Evolutionary conservation across 1,139 yeast species (phyloP).

Genomic region (Yarrowia galli): DNA sequence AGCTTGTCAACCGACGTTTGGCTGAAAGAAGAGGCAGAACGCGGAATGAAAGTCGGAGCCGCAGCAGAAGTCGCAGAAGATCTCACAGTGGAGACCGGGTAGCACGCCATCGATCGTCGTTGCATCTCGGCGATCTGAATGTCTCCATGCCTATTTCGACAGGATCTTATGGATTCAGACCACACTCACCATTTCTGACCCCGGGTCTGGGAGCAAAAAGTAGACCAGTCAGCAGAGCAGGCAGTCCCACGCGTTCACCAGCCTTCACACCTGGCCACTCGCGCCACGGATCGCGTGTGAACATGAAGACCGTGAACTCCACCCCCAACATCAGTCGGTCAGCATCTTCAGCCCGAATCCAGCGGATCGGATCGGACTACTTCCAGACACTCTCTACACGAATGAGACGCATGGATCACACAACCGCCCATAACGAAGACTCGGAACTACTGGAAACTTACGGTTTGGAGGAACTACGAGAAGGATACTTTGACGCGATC

Average conservation of each 20-base stretch:
- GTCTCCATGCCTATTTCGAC: slow-evolving; percentile 25
- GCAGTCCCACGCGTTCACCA: slow-evolving; percentile 20
- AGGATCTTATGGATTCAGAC: slow-evolving; percentile 23
- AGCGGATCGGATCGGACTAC: slow-evolving; percentile 43
- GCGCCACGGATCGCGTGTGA: slow-evolving; percentile 30
- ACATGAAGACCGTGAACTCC: slow-evolving; percentile 3
- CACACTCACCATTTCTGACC: slow-evolving; percentile 15
- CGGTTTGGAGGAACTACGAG: slow-evolving; percentile 56
- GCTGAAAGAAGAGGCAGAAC: slow-evolving; percentile 28
- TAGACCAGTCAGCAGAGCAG: slow-evolving; percentile 19
- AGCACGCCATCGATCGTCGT: slow-evolving; percentile 4
- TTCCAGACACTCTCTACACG: slow-evolving; percentile 42
- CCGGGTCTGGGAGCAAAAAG: slow-evolving; percentile 9
- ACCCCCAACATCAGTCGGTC: slow-evolving; percentile 18
- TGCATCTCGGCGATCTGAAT: slow-evolving; percentile 31
- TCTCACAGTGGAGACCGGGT: slow-evolving; percentile 23
- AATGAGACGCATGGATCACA: slow-evolving; percentile 23
- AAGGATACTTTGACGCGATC: slow-evolving; percentile 59
- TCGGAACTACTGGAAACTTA: slow-evolving; percentile 50
- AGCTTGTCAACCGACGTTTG: slow-evolving; percentile 22
- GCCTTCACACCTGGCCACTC: slow-evolving; percentile 25
- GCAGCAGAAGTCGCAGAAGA: slow-evolving; percentile 20
- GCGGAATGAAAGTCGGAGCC: slow-evolving; percentile 18
- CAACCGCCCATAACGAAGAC: slow-evolving; percentile 38
- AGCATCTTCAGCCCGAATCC: slow-evolving; percentile 18